Base-by-base conservation (phyloP, 129 eudicot genomes). In the Lonicera japonica region DNA sequence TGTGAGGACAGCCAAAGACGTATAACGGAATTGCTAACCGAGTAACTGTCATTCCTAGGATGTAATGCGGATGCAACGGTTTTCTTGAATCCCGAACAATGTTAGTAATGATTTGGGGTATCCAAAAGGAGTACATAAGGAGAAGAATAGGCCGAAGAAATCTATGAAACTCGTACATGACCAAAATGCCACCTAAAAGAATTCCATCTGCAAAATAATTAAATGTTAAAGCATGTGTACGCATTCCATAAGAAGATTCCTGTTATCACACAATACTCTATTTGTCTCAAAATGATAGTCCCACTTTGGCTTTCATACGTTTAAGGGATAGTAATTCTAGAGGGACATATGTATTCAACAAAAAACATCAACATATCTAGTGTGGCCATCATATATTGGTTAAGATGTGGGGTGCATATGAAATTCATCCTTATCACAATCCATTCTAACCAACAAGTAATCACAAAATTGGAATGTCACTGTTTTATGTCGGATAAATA, bases 31-130 rank as follows among this genome's bases (percentile, higher is more conserved):
- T 78, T 56, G 96, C 91, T 17, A 87, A 73, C 41, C 98, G 95
- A 22, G 96, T 92, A 24, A 80, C 29, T 20, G 96, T 82, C 79
- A 92, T 87, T 72, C 98, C 98, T n/a, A 92, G 14, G 60, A 92
- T 85, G 70, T 92, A 92, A 69, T 92, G 95, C 63, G 98, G 98
- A 81, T 92, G 98, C 79, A 92, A 67, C 3, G 98, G 95, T 70
- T 92, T 92, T 80, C 98, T 87, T 20, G 96, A 87, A 80, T 92
- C 98, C 11, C 96, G 88, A 21, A 87, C 69, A 46, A 92, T 71
- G 58, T 87, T 92, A 25, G 79, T 82, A 63, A 78, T 24, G 48
- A 92, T 92, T 83, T 92, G 98, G 46, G 98, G 98, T 38, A 92
- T 79, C 98, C 98, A 92, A 62, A 92, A 92, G 46, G 85, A 92